phyloP scores from a whole-genome alignment of 2,329 filamentous ascomycete genomes.

The Arthrobotrys sinensis region DNA sequence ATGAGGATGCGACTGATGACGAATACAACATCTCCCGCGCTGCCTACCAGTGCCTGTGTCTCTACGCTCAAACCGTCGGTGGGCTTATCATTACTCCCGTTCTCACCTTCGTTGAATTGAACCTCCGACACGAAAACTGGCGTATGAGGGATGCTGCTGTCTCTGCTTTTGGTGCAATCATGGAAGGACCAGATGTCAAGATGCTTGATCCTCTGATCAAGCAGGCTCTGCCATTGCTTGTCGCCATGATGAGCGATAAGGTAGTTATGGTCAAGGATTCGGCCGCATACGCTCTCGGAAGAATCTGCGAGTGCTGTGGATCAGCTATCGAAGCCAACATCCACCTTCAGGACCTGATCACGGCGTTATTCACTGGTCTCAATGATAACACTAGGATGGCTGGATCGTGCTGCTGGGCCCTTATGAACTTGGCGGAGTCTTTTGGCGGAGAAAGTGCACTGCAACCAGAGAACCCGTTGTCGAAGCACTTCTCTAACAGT shows the following conservation, averaged over 20 bases:
- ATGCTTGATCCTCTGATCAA: constrained; percentile 94
- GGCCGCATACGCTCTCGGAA: constrained; percentile 93
- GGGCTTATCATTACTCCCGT: constrained; percentile 87
- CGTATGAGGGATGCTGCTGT: constrained; percentile 94
- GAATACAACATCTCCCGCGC: constrained; percentile 98
- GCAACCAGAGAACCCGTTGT: constrained; percentile 81
- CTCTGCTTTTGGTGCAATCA: constrained; percentile 96
- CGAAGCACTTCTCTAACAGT: constrained; percentile 92
- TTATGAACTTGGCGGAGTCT: constrained; percentile 97
- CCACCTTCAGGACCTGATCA: constrained; percentile 87
- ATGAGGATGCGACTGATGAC: constrained; percentile 95
- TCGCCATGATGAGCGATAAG: constrained; percentile 91
- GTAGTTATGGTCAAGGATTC: constrained; percentile 95
- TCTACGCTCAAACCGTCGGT: constrained; percentile 93
- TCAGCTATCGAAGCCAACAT: constrained; percentile 88
- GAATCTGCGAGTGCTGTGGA: constrained; percentile 93
- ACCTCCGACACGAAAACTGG: constrained; percentile 93
- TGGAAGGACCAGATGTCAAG: constrained; percentile 97
- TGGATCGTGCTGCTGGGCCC: constrained; percentile 96
- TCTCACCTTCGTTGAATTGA: constrained; percentile 89
- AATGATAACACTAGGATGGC: constrained; percentile 96
- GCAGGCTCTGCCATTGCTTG: constrained; percentile 91
- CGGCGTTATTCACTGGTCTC: constrained; percentile 89
- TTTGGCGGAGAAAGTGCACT: constrained; percentile 79
- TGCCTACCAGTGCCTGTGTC: constrained; percentile 94